Evolutionary conservation across 345 rosid genomes (phyloP).

Genomic region (Camelina sativa): DNA sequence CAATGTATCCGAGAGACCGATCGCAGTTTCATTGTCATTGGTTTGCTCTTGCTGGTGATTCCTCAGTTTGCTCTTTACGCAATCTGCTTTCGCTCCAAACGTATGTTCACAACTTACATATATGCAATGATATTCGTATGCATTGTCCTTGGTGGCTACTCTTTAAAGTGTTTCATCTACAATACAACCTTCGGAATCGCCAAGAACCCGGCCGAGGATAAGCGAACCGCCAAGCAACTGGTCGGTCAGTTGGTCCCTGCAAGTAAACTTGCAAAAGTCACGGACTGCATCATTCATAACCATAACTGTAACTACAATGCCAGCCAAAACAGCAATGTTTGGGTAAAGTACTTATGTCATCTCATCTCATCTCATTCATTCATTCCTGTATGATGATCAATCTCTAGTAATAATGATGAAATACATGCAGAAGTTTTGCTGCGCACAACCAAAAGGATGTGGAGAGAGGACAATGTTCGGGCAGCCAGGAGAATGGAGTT

Average conservation of each 20-base stretch:
- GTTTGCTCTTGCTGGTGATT: constrained; percentile 33
- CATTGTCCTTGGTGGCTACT: constrained; percentile 29
- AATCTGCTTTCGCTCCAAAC: constrained; percentile 36
- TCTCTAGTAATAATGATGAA: not conserved
- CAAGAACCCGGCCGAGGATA: constrained; percentile 35
- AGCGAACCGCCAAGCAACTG: constrained; percentile 29
- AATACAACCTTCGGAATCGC: constrained; percentile 35
- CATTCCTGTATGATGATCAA: not conserved
- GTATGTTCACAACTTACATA: constrained; percentile 26
- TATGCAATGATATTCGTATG: constrained; percentile 29
- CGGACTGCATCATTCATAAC: constrained; percentile 28
- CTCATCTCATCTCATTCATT: constrained; percentile 10
- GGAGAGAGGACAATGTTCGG: constrained; percentile 33
- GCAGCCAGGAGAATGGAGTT: constrained; percentile 41
- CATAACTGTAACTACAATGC: constrained; percentile 41
- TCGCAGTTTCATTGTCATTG: constrained; percentile 11
- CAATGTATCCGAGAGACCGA: constrained; percentile 27
- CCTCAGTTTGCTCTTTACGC: constrained; percentile 41
- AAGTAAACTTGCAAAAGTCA: constrained; percentile 12
- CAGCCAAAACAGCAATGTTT: constrained; percentile 44
- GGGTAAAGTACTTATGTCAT: constrained; percentile 27
- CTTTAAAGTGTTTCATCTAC: constrained; percentile 36
- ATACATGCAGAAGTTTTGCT: constrained; percentile 37
- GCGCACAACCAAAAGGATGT: constrained; percentile 40
- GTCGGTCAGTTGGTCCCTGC: constrained; percentile 33